These are phyloP conservation scores for Claviceps sp. DNA, from an alignment of 2,329 filamentous ascomycete species.

Conservation along the genomic window DNA sequence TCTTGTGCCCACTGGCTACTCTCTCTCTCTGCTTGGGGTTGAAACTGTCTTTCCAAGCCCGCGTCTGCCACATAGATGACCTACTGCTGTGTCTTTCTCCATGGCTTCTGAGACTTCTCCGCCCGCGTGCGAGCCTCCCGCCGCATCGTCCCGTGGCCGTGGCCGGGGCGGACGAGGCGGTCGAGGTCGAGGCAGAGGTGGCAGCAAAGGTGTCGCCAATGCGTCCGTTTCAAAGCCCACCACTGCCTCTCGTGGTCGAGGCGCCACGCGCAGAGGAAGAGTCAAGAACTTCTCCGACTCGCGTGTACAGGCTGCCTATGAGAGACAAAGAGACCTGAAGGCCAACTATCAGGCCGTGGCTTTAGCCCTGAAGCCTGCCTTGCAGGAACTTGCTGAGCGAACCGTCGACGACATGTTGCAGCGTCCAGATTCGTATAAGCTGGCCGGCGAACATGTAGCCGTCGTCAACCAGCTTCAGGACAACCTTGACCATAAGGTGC, in stretches of 20 bases:
- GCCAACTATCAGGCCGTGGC: conserved; percentile 50
- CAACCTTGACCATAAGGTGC: conserved; percentile 18
- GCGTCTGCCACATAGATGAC: conserved; percentile 17
- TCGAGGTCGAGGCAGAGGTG: conserved; percentile 11
- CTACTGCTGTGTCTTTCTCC: conserved; percentile 13
- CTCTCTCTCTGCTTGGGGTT: neutral
- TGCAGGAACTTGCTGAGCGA: conserved; percentile 52
- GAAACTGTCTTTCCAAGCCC: neutral
- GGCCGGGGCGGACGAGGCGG: conserved; percentile 15
- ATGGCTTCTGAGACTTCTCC: conserved; percentile 27
- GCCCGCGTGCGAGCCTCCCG: conserved; percentile 21
- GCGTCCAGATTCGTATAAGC: conserved; percentile 37
- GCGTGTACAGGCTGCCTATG: conserved; percentile 43
- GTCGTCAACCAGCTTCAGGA: conserved; percentile 36
- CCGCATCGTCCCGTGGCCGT: conserved; percentile 18
- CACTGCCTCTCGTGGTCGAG: conserved; percentile 23
- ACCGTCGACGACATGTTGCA: conserved; percentile 43
- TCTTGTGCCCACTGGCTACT: neutral
- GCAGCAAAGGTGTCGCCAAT: conserved; percentile 16
- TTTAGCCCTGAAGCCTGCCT: conserved; percentile 47
- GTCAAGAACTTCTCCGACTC: conserved; percentile 43
- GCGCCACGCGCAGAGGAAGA: conserved; percentile 32
- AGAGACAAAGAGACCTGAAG: conserved; percentile 54
- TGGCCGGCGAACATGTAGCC: conserved; percentile 37
- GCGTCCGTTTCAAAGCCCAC: conserved; percentile 20